Base-by-base conservation (phyloP, 2,329 filamentous ascomycete species). In the Nemania serpens region DNA sequence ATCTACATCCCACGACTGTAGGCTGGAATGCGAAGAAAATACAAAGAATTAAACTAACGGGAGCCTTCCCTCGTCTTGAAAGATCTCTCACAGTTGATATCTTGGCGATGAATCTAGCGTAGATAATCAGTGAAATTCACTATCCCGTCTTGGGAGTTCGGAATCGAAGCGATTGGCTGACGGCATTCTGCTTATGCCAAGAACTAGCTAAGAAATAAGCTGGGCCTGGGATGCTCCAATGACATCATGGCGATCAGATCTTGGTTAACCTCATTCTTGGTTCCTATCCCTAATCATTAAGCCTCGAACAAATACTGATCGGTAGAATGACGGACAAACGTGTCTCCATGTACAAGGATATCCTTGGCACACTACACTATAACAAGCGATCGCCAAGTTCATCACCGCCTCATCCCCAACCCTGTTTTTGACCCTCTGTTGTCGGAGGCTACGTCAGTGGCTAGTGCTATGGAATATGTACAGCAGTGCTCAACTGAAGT, bases 211-310 rank as follows among this genome's bases (percentile, higher is more conserved):
- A 29, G 25, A 29, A 29, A 29, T 29, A 29, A 29, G 7, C n/a
- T n/a, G n/a, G 37, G n/a, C 9, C 15, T 2, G 17, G 25, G 51
- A 6, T 37, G 7, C 12, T 11, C 25, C 13, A 7, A 61, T 61
- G 58, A 61, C 58, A 58, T 61, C 58, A 61, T 46, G n/a, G 22
- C 45, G 39, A 50, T 47, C 41, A 47, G 52, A 22, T n/a, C 11
- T 39, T 12, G 11, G 11, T 22, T 17, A 17, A 25, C 43, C 5
- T 33, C 12, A 37, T 37, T 17, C 29, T 25, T 11, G 18, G 15
- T 25, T 25, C 18, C 17, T 4, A 2, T 15, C 9, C 15, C 2
- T 12, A 25, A 12, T 46, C 43, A 25, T 20, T 39, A 12, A 39
- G 15, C 3, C 9, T 39, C 15, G 6, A n/a, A 18, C 22, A 34